Base-by-base conservation (phyloP, 1,284 basidiomycete species). In the Ceratobasidium sp. region DNA sequence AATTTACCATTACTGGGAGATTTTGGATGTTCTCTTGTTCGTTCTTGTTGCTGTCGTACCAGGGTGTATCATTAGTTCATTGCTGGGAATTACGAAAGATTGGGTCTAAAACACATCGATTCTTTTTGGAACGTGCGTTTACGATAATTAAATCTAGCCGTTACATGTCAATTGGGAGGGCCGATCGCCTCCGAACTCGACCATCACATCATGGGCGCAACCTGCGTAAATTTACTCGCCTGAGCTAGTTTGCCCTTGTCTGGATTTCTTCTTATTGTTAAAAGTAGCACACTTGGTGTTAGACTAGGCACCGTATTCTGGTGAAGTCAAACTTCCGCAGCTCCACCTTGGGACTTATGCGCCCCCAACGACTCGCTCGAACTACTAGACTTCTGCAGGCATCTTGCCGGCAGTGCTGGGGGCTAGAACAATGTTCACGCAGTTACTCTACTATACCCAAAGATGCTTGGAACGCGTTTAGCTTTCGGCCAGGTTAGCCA, bases 31-130 rank as follows among this genome's bases (percentile, higher is more conserved):
- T 56, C 37, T 49, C 51, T 31, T 54, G 58, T 62, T 63, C 71
- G 66, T 56, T 46, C 54, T 39, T 59, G 31, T 24, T 65, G n/a
- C 24, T 69, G 34, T 48, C 34, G 66, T 54, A 48, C 49, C 53
- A 72, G 31, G 71, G 61, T 73, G 71, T 73, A 73, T 62, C 49
- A 72, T 61, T 73, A 73, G 71, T 54, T 49, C 61, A 49, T 59
- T 62, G 71, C 58, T 53, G 51, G 22, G 69, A 56, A 19, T 69
- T 69, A 69, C 41, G 22, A n/a, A 39, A 69, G 43, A 39, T 29
- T 5, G 1, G 16, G 9, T 59, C 56, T 31, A 29, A 56, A 24
- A 41, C 16, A 39, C 37, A 27, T 39, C 8, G 13, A 39, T 39
- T 59, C 37, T 4, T 48, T 48, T 29, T 56, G 11, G 16, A 8